These are phyloP conservation scores for Annulohypoxylon stygium DNA, from an alignment of 495 filamentous ascomycete species.

Conservation along the genomic window DNA sequence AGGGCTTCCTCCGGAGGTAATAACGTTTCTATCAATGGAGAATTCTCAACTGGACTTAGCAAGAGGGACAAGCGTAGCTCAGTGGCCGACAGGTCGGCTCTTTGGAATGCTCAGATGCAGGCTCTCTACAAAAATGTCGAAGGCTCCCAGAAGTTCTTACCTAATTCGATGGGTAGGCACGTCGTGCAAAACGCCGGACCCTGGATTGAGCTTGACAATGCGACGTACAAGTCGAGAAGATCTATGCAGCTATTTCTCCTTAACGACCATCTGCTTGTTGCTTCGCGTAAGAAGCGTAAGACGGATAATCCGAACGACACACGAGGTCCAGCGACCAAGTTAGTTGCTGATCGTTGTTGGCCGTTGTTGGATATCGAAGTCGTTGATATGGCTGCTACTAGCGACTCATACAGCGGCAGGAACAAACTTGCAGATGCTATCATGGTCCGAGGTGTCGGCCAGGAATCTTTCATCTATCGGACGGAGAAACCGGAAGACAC, in stretches of 20 bases:
- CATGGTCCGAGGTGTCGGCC: conserved; percentile 84
- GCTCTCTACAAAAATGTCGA: conserved; percentile 95
- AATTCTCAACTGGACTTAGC: conserved; percentile 65
- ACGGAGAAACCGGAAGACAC: conserved; percentile 78
- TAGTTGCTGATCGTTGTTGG: conserved; percentile 95
- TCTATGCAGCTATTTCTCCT: conserved; percentile 90
- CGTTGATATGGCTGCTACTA: conserved; percentile 80
- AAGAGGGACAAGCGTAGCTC: conserved; percentile 79
- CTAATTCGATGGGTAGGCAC: conserved; percentile 89
- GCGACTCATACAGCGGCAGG: conserved; percentile 67
- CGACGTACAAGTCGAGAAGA: conserved; percentile 90
- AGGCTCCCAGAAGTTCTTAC: conserved; percentile 95
- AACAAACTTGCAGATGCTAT: conserved; percentile 86
- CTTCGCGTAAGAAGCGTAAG: conserved; percentile 90
- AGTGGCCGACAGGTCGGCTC: conserved; percentile 94
- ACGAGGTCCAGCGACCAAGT: conserved; percentile 76
- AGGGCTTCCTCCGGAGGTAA: conserved; percentile 72
- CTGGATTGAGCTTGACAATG: conserved; percentile 97
- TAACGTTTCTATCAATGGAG: conserved; percentile 44
- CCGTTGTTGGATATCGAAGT: conserved; percentile 93
- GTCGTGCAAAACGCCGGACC: conserved; percentile 88
- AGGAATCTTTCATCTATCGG: conserved; percentile 93
- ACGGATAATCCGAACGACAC: conserved; percentile 73
- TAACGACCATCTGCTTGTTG: conserved; percentile 94
- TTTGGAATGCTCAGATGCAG: conserved; percentile 92